These are phyloP conservation scores for Fusarium transvaalense DNA, from an alignment of 2,329 filamentous ascomycete species.

Conservation along the genomic window DNA sequence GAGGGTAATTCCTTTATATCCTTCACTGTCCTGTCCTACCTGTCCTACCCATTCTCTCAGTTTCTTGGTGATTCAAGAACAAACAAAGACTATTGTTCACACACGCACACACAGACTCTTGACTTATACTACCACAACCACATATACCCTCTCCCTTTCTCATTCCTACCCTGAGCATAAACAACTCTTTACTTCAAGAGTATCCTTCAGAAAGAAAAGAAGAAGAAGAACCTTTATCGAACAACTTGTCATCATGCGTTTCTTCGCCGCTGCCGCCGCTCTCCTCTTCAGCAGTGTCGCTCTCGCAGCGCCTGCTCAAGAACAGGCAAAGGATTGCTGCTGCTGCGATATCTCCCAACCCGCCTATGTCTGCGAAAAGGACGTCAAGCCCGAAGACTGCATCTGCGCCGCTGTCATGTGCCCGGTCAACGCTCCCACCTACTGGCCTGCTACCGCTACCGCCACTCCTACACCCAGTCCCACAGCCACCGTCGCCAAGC, in stretches of 20 bases:
- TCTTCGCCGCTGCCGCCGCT: constrained; percentile 36
- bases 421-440: constrained; percentile 39
- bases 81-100: constrained; percentile 17
- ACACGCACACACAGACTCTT: constrained; percentile 5
- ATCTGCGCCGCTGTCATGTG: constrained; percentile 45
- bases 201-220: not conserved
- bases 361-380: constrained; percentile 46
- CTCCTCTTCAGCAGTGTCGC: constrained; percentile 42
- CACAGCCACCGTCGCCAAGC: constrained; percentile 9
- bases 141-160: not conserved
- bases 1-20: not conserved
- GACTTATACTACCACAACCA: not conserved
- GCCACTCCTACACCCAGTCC: constrained; percentile 1
- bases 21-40: constrained; percentile 4
- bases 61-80: constrained; percentile 20
- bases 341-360: constrained; percentile 50
- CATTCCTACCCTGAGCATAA: not conserved
- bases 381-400: constrained; percentile 42
- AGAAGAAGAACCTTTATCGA: not conserved
- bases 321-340: constrained; percentile 48
- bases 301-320: constrained; percentile 37
- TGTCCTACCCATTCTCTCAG: not conserved
- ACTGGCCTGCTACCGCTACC: constrained; percentile 14
- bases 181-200: not conserved
- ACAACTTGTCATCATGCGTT: constrained; percentile 42